Conservation (phyloP, 2,329 filamentous ascomycete genomes). For the Xylariaceae sp. region DNA sequence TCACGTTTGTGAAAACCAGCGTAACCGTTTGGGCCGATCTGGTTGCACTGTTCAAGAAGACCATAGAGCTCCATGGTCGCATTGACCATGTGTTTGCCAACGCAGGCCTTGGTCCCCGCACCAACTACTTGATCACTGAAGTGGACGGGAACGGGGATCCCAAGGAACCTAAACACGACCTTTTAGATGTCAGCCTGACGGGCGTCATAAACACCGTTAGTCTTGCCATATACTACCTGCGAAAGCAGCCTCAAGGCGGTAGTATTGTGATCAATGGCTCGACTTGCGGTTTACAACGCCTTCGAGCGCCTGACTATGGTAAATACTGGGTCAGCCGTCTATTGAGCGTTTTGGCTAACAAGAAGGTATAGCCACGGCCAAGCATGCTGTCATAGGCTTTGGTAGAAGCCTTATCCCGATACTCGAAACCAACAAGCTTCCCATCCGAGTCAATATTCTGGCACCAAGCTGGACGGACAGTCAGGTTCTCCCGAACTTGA, state of each 20-base stretch:
- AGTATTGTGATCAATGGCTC: conserved; percentile 59
- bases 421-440: conserved; percentile 40
- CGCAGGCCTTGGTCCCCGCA: conserved; percentile 54
- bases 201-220: conserved; percentile 53
- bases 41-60: conserved; percentile 52
- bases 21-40: conserved; percentile 55
- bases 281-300: conserved; percentile 51
- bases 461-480: conserved; percentile 59
- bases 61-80: conserved; percentile 67
- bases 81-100: conserved; percentile 77
- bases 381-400: conserved; percentile 58
- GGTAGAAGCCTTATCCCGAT: conserved; percentile 49
- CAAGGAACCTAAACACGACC: conserved; percentile 45
- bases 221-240: conserved; percentile 54
- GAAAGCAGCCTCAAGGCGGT: conserved; percentile 49
- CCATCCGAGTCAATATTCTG: conserved; percentile 59
- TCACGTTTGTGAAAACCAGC: conserved; percentile 49
- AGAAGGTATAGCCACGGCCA: conserved; percentile 46
- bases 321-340: conserved; percentile 17
- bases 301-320: conserved; percentile 56
- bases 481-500: conserved; percentile 14
- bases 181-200: conserved; percentile 54
- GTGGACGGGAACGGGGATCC: conserved; percentile 53
- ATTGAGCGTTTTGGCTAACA: background rate
- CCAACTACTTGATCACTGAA: conserved; percentile 50